Base-by-base conservation (phyloP, 1,139 yeast genomes). In the Hansenula lynferdii region DNA sequence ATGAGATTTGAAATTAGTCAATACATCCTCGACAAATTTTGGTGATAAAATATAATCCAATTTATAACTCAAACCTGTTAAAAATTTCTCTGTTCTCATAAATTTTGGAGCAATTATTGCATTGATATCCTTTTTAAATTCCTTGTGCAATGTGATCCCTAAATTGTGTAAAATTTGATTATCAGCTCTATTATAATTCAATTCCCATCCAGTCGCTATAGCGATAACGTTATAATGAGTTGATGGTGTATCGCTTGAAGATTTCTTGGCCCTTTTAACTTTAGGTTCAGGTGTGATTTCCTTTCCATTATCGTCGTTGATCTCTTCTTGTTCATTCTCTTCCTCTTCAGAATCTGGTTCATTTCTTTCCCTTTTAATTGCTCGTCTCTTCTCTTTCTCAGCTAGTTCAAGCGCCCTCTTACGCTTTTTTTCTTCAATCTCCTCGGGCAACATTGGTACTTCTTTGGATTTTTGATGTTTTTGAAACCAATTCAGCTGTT, bases 61-160 rank as follows among this genome's bases (percentile, higher is more conserved):
- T 1, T 60, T 58, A 34, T 57, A 55, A 38, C 65, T 54, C 8
- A 65, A 47, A 6, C 62, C 58, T 15, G 50, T 54, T 26, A 92
- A 67, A 54, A 90, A 90, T 60, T 92, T 92, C 43, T 85, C 95
- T 0, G 97, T 92, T 47, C 97, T 72, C 50, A 84, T 60, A 11
- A 83, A 70, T 44, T 79, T 77, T 2, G 97, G 96, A 0, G 97
- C 92, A 15, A 90, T 67, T 9, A 84, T 65, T 29, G 81, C 64
- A 49, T 77, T 72, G 19, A 64, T 54, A 24, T 61, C 60, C 28
- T 64, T 66, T 19, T 64, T 58, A 14, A 70, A 54, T 10, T 76
- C 71, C 29, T 66, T 69, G 12, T 72, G 71, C 11, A 72, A 57
- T 15, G 50, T 52, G 20, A 74, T 61, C 0, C 78, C 78, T 10